Evolutionary conservation across 164 flowering plant genomes (phyloP).

Genomic region (Warburgia ugandensis): DNA sequence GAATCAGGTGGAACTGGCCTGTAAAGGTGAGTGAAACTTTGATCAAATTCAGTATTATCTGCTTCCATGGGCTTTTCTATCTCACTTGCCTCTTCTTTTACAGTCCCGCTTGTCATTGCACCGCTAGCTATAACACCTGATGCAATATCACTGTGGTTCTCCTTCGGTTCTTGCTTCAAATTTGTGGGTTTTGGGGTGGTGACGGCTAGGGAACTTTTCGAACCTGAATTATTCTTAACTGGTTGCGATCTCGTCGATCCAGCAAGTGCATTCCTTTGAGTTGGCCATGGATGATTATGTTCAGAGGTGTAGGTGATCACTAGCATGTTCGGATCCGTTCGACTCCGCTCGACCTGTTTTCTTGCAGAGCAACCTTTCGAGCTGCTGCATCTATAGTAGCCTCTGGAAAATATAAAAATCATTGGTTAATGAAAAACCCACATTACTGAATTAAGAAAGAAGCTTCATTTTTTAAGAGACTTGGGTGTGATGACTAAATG

Average conservation of each 20-base stretch:
- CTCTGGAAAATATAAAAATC: constrained; percentile 30
- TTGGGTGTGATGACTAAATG: no score
- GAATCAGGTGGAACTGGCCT: constrained; percentile 29
- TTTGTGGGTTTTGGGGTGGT: constrained; percentile 12
- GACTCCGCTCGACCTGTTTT: constrained; percentile 86
- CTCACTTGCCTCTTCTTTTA: constrained; percentile 46
- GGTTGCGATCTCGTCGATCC: constrained; percentile 77
- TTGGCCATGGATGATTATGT: constrained; percentile 97
- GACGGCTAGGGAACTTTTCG: constrained; percentile 22
- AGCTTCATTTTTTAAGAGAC: no score
- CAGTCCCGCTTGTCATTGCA: constrained; percentile 6
- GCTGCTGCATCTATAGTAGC: constrained; percentile 91
- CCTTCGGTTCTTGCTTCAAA: constrained; percentile 39
- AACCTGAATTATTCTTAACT: constrained; percentile 22
- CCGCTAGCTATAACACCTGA: not conserved
- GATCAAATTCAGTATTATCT: constrained; percentile 17
- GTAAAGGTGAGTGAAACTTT: constrained; percentile 27
- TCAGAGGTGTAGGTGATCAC: constrained; percentile 92
- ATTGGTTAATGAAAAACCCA: not conserved
- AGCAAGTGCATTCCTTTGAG: constrained; percentile 85
- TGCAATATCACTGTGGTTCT: constrained; percentile 15
- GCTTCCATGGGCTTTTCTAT: constrained; percentile 18
- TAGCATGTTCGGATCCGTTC: constrained; percentile 85
- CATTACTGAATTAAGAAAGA: no score
- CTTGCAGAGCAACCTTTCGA: constrained; percentile 92